These are phyloP conservation scores for Saraca asoca DNA, from an alignment of 331 rosid species.

Conservation along the genomic window DNA sequence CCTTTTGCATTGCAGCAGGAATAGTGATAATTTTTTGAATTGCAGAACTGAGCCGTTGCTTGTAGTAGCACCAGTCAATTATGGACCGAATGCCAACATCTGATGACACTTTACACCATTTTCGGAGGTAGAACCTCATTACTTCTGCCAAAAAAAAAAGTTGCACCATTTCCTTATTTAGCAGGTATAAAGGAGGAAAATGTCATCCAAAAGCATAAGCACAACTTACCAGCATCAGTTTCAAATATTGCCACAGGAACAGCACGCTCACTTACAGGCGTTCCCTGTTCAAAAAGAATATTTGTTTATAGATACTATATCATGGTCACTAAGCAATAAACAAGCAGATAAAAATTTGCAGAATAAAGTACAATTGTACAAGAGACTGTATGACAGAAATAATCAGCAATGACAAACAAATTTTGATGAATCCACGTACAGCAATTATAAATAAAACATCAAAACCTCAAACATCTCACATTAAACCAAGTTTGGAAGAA, in stretches of 20 bases:
- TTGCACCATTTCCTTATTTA: constrained; percentile 25
- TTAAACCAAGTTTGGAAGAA: neutral
- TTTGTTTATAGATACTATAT: constrained; percentile 3
- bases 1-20: constrained; percentile 99
- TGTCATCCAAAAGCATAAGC: constrained; percentile 18
- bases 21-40: constrained; percentile 93
- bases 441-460: neutral
- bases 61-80: constrained; percentile 97
- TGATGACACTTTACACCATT: constrained; percentile 96
- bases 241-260: constrained; percentile 98
- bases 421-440: neutral
- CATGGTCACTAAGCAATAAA: constrained; percentile 13
- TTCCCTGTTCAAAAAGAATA: constrained; percentile 62
- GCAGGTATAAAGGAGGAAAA: constrained; percentile 24
- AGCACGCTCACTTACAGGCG: constrained; percentile 99
- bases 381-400: neutral
- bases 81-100: constrained; percentile 89
- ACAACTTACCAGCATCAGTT: constrained; percentile 82
- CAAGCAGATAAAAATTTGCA: constrained; percentile 18
- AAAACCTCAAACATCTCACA: too few species aligned
- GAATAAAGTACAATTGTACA: neutral
- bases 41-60: constrained; percentile 89
- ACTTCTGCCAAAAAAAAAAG: constrained; percentile 65
- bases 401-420: neutral
- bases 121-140: constrained; percentile 87